Conservation (phyloP, 345 rosid genomes). For the Salix brachista region DNA sequence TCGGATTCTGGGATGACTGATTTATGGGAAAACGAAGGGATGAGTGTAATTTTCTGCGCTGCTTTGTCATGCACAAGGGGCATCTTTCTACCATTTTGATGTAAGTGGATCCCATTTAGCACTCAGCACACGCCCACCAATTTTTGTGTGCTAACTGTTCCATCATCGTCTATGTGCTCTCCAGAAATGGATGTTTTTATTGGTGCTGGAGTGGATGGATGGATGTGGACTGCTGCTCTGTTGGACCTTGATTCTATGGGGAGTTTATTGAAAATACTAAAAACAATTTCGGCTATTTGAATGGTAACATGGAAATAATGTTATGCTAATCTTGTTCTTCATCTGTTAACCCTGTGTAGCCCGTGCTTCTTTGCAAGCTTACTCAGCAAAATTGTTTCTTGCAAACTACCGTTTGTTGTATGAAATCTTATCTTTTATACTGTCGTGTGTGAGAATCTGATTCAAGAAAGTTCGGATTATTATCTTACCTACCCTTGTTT, state of each 20-base stretch:
- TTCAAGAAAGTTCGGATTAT: neutral
- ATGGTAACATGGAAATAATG: neutral
- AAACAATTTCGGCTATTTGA: neutral
- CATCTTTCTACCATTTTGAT: too few species aligned
- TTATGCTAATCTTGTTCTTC: neutral
- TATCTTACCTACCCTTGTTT: neutral
- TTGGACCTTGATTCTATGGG: neutral
- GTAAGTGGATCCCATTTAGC: neutral
- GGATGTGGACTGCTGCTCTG: neutral
- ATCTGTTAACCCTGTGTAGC: neutral
- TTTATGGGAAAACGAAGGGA: too few species aligned
- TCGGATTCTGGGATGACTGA: too few species aligned
- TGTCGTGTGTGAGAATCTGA: neutral
- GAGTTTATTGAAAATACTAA: neutral
- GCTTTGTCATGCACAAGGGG: too few species aligned
- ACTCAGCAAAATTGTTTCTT: neutral
- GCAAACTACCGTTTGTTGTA: neutral
- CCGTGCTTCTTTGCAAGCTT: neutral
- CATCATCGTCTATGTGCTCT: neutral
- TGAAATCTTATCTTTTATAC: neutral
- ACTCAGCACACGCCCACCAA: neutral
- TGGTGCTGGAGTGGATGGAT: neutral
- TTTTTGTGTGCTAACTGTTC: neutral
- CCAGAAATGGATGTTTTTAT: neutral
- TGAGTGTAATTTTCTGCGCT: too few species aligned